Evolutionary conservation across 2,329 filamentous ascomycete genomes (phyloP).

Genomic region (Nannizziopsis barbatae): DNA sequence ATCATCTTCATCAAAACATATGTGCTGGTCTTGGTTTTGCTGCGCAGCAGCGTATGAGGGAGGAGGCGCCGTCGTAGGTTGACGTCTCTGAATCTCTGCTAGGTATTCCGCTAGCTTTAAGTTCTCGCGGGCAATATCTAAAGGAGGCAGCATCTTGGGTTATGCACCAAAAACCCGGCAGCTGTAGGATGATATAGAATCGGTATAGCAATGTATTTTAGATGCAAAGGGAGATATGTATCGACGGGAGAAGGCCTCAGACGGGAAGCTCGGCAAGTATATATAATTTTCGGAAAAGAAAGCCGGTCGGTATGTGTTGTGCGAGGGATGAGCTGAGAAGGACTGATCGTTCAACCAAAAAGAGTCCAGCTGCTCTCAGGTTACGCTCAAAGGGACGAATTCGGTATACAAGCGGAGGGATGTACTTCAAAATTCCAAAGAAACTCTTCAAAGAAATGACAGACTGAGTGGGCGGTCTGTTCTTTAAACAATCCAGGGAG

Average conservation of each 20-base stretch:
- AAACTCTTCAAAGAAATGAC: not conserved
- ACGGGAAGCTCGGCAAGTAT: too few species aligned
- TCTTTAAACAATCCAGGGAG: too few species aligned
- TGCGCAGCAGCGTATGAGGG: slow-evolving; percentile 19
- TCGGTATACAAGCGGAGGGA: not conserved
- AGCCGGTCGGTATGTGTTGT: too few species aligned
- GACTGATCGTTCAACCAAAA: too few species aligned
- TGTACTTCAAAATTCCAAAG: not conserved
- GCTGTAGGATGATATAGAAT: too few species aligned
- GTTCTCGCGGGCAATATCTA: slow-evolving; percentile 22
- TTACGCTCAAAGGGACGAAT: not conserved
- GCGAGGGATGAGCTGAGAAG: too few species aligned
- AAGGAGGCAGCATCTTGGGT: slow-evolving; percentile 21
- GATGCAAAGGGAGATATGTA: too few species aligned
- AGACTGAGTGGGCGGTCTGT: not conserved
- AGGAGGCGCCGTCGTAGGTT: slow-evolving; percentile 14
- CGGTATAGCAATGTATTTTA: too few species aligned
- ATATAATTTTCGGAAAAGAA: too few species aligned
- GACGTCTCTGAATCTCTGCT: slow-evolving; percentile 15
- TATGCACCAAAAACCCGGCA: not conserved
- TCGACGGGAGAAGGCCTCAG: too few species aligned
- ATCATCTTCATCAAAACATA: slow-evolving; percentile 13
- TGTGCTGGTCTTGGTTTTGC: not conserved
- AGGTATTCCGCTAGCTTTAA: slow-evolving; percentile 22
- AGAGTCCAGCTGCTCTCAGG: too few species aligned